Evolutionary conservation across 805 yeast genomes (phyloP).

Genomic region (Lachancea quebecensis): DNA sequence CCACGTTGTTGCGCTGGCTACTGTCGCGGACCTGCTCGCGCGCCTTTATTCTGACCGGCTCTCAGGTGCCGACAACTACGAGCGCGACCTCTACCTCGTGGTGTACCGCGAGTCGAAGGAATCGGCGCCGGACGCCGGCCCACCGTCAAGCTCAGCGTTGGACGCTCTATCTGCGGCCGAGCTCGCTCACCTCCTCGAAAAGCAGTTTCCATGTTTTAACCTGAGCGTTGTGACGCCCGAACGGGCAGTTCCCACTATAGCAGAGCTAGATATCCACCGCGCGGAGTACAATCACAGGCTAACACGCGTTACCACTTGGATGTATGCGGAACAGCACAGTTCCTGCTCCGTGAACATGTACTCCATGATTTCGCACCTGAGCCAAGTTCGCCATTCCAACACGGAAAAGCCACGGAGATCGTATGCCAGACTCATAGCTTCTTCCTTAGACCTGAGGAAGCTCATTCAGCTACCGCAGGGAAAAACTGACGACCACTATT

Average conservation of each 20-base stretch:
- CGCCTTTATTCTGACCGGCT: constrained; percentile 20
- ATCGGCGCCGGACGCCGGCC: not conserved
- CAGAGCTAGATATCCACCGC: not conserved
- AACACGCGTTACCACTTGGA: constrained; percentile 28
- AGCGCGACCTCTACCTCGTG: constrained; percentile 22
- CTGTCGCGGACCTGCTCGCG: constrained; percentile 11
- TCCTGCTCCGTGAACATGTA: constrained; percentile 19
- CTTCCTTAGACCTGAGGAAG: constrained; percentile 2
- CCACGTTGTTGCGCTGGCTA: constrained; percentile 2
- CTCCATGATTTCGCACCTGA: constrained; percentile 25
- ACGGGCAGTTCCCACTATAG: not conserved
- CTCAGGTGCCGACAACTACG: constrained; percentile 15
- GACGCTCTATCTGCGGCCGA: not conserved
- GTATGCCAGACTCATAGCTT: not conserved
- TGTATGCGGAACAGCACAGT: constrained; percentile 15
- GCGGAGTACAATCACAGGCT: constrained; percentile 12
- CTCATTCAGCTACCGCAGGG: constrained; percentile 5
- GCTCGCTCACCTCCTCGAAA: constrained; percentile 1
- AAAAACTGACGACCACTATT: constrained; percentile 12
- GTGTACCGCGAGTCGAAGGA: constrained; percentile 8
- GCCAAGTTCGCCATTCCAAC: constrained; percentile 1
- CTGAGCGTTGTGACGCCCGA: constrained; percentile 12
- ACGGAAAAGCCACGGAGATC: not conserved
- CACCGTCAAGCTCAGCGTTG: not conserved
- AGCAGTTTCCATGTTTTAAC: constrained; percentile 23